Evolutionary conservation across 768 basidiomycete species (phyloP).

Genomic region (Kwoniella dejecticola): DNA sequence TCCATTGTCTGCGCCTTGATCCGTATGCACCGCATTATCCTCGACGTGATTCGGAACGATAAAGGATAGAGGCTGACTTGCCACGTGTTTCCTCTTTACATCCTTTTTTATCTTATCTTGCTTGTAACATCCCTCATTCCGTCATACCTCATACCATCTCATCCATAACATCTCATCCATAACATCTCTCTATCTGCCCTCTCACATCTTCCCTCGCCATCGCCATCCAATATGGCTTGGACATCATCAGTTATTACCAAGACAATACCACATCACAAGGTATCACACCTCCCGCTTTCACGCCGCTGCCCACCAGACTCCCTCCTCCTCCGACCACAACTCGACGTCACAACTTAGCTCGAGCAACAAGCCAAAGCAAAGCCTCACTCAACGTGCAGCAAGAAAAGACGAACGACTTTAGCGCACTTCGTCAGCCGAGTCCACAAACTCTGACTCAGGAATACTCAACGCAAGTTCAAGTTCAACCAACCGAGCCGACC

Average conservation of each 20-base stretch:
- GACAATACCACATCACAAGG: slow-evolving; percentile 10
- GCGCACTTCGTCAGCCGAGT: slow-evolving; percentile 20
- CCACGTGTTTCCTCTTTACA: not conserved
- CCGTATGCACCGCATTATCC: not conserved
- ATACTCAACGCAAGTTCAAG: slow-evolving; percentile 8
- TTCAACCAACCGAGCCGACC: slow-evolving; percentile 7
- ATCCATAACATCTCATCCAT: no score
- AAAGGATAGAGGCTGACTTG: slow-evolving; percentile 12
- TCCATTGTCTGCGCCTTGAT: not conserved
- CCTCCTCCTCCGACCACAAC: slow-evolving; percentile 20
- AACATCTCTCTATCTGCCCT: no score
- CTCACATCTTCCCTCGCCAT: not conserved
- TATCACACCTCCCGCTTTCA: slow-evolving; percentile 10
- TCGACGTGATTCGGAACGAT: not conserved
- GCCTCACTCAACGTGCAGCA: slow-evolving; percentile 20
- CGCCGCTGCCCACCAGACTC: slow-evolving; percentile 20
- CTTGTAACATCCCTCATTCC: not conserved
- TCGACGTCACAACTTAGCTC: slow-evolving; percentile 11
- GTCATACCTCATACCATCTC: not conserved
- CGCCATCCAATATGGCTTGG: not conserved
- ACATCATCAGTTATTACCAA: not conserved
- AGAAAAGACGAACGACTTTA: slow-evolving; percentile 10
- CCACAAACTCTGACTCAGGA: slow-evolving; percentile 11
- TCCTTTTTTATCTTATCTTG: slow-evolving; percentile 1
- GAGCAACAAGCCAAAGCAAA: slow-evolving; percentile 13